Conservation (phyloP, 2,329 filamentous ascomycete genomes). For the Colletotrichum agaves region DNA sequence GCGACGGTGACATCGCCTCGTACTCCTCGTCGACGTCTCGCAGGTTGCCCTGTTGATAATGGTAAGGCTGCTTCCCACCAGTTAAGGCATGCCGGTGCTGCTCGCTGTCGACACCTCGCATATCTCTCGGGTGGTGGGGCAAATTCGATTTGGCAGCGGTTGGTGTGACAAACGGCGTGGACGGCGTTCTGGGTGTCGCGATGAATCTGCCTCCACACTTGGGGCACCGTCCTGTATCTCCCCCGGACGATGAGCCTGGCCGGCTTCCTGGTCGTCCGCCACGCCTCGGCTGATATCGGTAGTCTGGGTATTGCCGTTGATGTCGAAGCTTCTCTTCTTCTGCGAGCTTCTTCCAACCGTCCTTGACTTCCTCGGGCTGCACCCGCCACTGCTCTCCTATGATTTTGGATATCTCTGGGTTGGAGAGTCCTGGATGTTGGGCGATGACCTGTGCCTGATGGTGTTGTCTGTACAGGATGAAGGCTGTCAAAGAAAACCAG, state of each 20-base stretch:
- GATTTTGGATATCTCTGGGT: slow-evolving; percentile 97
- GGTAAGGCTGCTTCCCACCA: slow-evolving; percentile 30
- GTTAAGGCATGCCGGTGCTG: slow-evolving; percentile 28
- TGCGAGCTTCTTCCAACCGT: slow-evolving; percentile 88
- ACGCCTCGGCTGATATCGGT: slow-evolving; percentile 90
- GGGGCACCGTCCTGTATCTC: slow-evolving; percentile 69
- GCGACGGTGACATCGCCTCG: slow-evolving; percentile 55
- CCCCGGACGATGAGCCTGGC: slow-evolving; percentile 50
- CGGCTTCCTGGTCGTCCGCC: slow-evolving; percentile 54
- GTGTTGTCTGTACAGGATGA: slow-evolving; percentile 96
- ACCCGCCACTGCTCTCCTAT: slow-evolving; percentile 93
- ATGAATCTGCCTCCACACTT: slow-evolving; percentile 79
- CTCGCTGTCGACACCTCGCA: slow-evolving; percentile 28
- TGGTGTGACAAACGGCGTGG: slow-evolving; percentile 55
- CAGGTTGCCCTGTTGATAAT: slow-evolving; percentile 32
- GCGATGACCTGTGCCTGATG: slow-evolving; percentile 85
- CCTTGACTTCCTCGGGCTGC: slow-evolving; percentile 78
- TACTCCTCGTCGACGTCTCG: slow-evolving; percentile 50
- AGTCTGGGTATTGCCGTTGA: slow-evolving; percentile 89
- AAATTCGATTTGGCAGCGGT: slow-evolving; percentile 44
- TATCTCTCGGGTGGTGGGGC: slow-evolving; percentile 30
- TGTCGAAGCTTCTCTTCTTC: slow-evolving; percentile 94
- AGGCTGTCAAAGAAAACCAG: slow-evolving; percentile 69
- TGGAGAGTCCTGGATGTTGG: slow-evolving; percentile 87
- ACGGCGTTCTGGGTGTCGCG: slow-evolving; percentile 69